These are phyloP conservation scores for Lasiodiplodia sp. DNA, from an alignment of 2,329 filamentous ascomycete species.

Conservation along the genomic window DNA sequence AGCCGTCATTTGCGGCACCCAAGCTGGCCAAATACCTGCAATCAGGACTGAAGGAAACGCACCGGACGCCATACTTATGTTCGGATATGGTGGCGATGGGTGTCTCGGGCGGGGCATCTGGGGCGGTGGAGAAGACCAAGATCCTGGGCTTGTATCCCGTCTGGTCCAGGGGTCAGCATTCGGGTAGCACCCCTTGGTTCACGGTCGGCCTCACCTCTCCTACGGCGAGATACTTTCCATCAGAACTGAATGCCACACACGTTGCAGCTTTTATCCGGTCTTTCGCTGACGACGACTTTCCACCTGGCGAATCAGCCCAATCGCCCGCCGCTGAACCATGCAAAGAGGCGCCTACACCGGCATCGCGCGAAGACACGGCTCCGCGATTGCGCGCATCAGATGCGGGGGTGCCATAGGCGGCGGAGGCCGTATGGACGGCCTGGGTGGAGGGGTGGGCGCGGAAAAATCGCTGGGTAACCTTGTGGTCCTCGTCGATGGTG, in stretches of 20 bases:
- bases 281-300: slow-evolving; percentile 83
- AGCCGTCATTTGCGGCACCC: slow-evolving; percentile 89
- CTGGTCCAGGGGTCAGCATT: slow-evolving; percentile 50
- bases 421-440: slow-evolving; percentile 68
- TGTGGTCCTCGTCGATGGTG: slow-evolving; percentile 71
- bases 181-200: background rate
- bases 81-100: slow-evolving; percentile 88
- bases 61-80: slow-evolving; percentile 87
- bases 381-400: slow-evolving; percentile 58
- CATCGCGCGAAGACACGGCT: slow-evolving; percentile 61
- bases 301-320: slow-evolving; percentile 64
- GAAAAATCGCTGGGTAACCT: slow-evolving; percentile 83
- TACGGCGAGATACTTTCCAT: slow-evolving; percentile 86
- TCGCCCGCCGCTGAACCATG: slow-evolving; percentile 58
- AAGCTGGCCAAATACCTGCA: slow-evolving; percentile 87
- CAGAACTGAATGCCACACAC: slow-evolving; percentile 85
- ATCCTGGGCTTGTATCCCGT: slow-evolving; percentile 93
- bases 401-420: slow-evolving; percentile 63
- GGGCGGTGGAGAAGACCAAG: slow-evolving; percentile 80
- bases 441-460: slow-evolving; percentile 77
- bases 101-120: slow-evolving; percentile 78
- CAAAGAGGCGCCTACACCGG: slow-evolving; percentile 50
- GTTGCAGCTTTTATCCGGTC: slow-evolving; percentile 95
- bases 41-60: slow-evolving; percentile 88
- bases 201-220: slow-evolving; percentile 69